Percentiles rank a stretch among this genome's conserved stretches.
Evolutionary conservation across 768 basidiomycete genomes (phyloP).

Genomic region (Phanerodontia chrysosporium): DNA sequence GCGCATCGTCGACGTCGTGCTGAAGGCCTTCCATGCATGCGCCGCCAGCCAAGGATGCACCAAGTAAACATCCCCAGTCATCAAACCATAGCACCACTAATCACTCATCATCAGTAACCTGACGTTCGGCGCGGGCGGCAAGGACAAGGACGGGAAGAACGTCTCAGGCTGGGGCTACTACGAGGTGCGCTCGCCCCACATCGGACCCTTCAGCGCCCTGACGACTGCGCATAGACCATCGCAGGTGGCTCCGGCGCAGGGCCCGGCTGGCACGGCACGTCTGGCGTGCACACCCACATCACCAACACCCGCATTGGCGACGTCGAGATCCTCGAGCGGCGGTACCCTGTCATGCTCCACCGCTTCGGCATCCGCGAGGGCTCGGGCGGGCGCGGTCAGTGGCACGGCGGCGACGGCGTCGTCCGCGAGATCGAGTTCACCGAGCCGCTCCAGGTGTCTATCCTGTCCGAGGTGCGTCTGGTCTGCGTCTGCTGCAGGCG

Average conservation of each 20-base stretch:
- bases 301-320: conserved; percentile 93
- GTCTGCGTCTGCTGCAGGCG: neutral
- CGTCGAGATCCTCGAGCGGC: conserved; percentile 88
- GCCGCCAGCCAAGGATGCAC: conserved; percentile 94
- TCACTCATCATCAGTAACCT: conserved; percentile 60
- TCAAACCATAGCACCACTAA: neutral
- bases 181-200: conserved; percentile 37
- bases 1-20: conserved; percentile 90
- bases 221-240: conserved; percentile 57
- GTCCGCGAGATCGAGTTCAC: conserved; percentile 80
- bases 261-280: conserved; percentile 84
- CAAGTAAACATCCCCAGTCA: conserved; percentile 51
- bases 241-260: conserved; percentile 94
- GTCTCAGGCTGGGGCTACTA: conserved; percentile 82
- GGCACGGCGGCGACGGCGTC: conserved; percentile 81
- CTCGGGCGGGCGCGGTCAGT: conserved; percentile 69
- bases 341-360: conserved; percentile 89
- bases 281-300: conserved; percentile 91
- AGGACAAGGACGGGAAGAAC: conserved; percentile 69
- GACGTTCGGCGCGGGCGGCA: conserved; percentile 85
- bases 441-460: conserved; percentile 80
- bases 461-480: conserved; percentile 69
- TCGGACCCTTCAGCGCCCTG: neutral
- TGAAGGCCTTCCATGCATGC: conserved; percentile 88
- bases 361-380: conserved; percentile 72